Evolutionary conservation across 441 rosid species (phyloP).

Genomic region (Biscutella laevigata): DNA sequence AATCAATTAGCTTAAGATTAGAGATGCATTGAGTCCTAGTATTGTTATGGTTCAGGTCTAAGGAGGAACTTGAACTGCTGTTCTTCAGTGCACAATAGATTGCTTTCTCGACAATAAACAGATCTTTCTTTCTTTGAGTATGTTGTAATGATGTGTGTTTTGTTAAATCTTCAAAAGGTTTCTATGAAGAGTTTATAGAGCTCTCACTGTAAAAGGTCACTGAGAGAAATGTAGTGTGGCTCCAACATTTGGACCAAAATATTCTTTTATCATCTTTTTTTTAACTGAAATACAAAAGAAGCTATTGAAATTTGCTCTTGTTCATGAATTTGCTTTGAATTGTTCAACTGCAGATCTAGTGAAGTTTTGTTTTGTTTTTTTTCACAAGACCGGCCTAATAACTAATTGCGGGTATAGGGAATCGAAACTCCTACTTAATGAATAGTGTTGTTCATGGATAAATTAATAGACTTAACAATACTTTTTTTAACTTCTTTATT

Average conservation of each 20-base stretch:
- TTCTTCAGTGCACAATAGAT: not conserved
- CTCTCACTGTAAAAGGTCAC: slow-evolving; percentile 18
- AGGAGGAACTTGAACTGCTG: not conserved
- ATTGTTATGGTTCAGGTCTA: slow-evolving; percentile 8
- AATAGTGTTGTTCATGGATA: too few species aligned
- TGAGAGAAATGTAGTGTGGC: not conserved
- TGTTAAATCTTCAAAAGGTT: not conserved
- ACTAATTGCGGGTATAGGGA: too few species aligned
- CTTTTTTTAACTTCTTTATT: too few species aligned
- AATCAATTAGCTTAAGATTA: not conserved
- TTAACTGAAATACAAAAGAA: not conserved
- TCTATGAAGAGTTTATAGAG: not conserved
- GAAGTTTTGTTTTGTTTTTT: too few species aligned
- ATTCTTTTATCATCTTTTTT: slow-evolving; percentile 4
- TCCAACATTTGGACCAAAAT: slow-evolving; percentile 9
- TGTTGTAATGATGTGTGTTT: not conserved
- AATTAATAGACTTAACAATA: too few species aligned
- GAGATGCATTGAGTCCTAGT: not conserved
- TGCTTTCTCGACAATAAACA: not conserved
- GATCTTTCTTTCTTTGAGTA: slow-evolving; percentile 5
- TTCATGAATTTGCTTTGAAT: too few species aligned
- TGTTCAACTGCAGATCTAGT: too few species aligned
- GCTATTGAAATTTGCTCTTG: not conserved
- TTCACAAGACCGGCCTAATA: too few species aligned
- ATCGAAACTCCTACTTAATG: too few species aligned